Evolutionary conservation across 2,329 filamentous ascomycete genomes (phyloP).

Genomic region (Periconia digitata): DNA sequence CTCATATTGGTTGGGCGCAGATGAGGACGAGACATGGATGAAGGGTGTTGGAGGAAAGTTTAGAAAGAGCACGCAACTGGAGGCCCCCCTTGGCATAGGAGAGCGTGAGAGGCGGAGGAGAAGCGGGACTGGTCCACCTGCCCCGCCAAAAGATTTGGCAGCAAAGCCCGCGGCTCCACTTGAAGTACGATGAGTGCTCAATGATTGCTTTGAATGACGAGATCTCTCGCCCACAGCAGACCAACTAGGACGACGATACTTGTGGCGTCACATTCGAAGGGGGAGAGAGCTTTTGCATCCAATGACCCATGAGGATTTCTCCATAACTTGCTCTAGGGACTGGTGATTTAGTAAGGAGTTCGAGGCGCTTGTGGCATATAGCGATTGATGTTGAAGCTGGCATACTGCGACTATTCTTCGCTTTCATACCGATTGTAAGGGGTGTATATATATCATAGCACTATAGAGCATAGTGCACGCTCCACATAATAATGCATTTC

Average conservation of each 20-base stretch:
- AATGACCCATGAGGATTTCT: background rate
- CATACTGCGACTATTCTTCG: background rate
- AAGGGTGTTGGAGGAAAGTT: constrained; percentile 64
- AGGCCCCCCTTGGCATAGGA: constrained; percentile 48
- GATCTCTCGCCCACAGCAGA: too few species aligned
- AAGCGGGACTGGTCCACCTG: constrained; percentile 61
- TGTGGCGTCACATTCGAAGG: too few species aligned
- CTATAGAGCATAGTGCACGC: background rate
- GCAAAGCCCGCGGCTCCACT: constrained; percentile 15
- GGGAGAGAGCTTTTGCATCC: background rate
- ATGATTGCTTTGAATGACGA: too few species aligned
- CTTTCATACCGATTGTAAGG: background rate
- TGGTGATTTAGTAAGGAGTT: background rate
- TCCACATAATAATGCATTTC: constrained; percentile 1
- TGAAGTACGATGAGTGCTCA: constrained; percentile 22
- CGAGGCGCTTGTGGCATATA: constrained; percentile 3
- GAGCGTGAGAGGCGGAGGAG: constrained; percentile 64
- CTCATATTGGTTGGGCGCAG: constrained; percentile 78
- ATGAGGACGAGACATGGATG: constrained; percentile 68
- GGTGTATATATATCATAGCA: background rate
- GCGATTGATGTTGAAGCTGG: background rate
- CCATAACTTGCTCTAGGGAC: too few species aligned
- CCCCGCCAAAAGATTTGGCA: constrained; percentile 30
- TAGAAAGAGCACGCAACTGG: constrained; percentile 48
- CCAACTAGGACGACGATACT: too few species aligned